Percentiles rank a stretch among this genome's conserved stretches.
phyloP scores from a whole-genome alignment of 345 rosid genomes.

The Euphorbia pulcherrima region DNA sequence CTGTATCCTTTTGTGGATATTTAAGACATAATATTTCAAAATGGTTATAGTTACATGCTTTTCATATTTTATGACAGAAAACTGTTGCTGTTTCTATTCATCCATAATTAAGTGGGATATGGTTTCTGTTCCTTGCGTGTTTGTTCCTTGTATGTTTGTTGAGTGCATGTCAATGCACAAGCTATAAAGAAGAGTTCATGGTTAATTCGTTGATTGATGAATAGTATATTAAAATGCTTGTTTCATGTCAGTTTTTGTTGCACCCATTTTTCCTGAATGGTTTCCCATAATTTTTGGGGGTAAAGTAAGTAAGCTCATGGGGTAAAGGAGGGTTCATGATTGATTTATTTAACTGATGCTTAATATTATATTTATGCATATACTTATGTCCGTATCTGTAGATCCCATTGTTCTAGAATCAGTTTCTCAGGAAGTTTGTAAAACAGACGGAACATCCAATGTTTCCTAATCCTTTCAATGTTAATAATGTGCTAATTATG shows the following conservation, averaged over 20 bases:
- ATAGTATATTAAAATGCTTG: not conserved
- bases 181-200: not conserved
- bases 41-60: not conserved
- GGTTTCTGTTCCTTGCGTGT: not conserved
- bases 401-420: not conserved
- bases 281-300: no score
- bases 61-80: not conserved
- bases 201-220: slow-evolving; percentile 2
- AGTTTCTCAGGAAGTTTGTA: not conserved
- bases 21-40: not conserved
- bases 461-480: not conserved
- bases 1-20: not conserved
- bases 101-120: not conserved
- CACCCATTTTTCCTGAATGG: no score
- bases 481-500: not conserved
- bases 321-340: not conserved
- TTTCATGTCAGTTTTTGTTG: no score
- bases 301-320: not conserved
- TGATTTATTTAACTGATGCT: not conserved
- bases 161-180: not conserved
- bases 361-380: not conserved
- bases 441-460: not conserved
- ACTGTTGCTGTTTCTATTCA: not conserved
- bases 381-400: not conserved
- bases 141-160: not conserved